Conservation (phyloP, 2,329 filamentous ascomycete species). For the Cercospora berteroae region DNA sequence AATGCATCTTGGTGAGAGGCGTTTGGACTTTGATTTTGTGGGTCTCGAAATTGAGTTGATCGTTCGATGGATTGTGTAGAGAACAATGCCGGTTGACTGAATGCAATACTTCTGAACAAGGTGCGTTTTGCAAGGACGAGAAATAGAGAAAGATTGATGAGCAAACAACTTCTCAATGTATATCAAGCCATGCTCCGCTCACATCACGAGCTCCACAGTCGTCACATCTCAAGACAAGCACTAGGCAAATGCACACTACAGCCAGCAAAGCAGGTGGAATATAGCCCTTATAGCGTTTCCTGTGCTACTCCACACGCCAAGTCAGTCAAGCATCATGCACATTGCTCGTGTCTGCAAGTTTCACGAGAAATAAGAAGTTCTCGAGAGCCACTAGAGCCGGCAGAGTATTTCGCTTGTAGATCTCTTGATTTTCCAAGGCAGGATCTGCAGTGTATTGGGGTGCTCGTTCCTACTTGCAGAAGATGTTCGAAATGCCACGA, state of each 20-base stretch:
- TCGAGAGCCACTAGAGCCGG: background rate
- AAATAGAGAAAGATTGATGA: background rate
- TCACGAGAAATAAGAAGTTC: background rate
- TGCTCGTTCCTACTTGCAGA: background rate
- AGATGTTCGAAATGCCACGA: background rate
- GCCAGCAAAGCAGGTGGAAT: background rate
- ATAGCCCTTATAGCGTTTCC: background rate
- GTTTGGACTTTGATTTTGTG: background rate
- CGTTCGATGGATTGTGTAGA: background rate
- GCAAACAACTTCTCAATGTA: too few species aligned
- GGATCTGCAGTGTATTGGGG: background rate
- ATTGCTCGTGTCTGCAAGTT: background rate
- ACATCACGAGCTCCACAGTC: background rate
- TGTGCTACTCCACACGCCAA: background rate
- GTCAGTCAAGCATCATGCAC: background rate
- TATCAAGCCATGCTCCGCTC: too few species aligned
- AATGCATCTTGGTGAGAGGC: constrained; percentile 6
- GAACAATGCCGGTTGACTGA: background rate
- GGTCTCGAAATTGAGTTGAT: background rate
- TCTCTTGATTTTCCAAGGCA: background rate
- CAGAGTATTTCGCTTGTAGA: background rate
- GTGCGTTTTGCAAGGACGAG: background rate
- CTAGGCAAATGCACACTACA: background rate
- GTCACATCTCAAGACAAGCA: background rate
- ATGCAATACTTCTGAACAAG: background rate